Base-by-base conservation (phyloP, 495 filamentous ascomycete genomes). In the Penicillium roqueforti region DNA sequence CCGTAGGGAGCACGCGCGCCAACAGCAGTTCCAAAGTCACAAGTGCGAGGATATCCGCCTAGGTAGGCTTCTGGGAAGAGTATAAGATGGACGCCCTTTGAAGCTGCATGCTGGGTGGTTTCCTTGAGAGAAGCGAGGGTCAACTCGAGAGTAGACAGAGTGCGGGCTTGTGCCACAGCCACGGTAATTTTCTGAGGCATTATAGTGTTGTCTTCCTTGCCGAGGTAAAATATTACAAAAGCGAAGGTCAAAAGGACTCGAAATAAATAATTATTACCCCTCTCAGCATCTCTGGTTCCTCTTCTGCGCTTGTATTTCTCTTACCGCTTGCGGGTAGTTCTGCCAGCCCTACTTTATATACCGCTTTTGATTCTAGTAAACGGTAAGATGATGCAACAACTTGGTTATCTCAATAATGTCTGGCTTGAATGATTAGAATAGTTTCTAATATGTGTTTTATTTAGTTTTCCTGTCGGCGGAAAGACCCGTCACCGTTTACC, bases 1-100 rank as follows among this genome's bases (percentile, higher is more conserved):
- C 92, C 92, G 16, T 75, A 75, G 14, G 77, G 70, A 1, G 78
- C 76, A 6, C 92, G 84, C 1, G 75, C 72, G 0, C 92, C 92
- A 13, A 96, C 79, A 0, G 81, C 76, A 29, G 82, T 79, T 13
- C 90, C 91, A 59, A 96, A 96, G 40, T 74, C 73, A 54, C 83
- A 85, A 14, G 87, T 87, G 18, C 92, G 86, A 10, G 92, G 92
- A 61, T 97, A 97, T 6, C 92, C 92, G 16, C 92, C 92, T 0
- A 97, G 78, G 66, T 89, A 97, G 22, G 92, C 92, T 74, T 97
- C 92, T 0, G 92, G 92, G 59, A 96, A 93, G 36, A 97, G 82
- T 14, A 97, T 71, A 44, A 97, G 78, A 61, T 92, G 80, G 20
- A 88, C 79, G 28, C 79, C 77, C 46, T 48, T 48, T 37, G 46